These are phyloP conservation scores for Fusarium sp. DNA, from an alignment of 2,329 filamentous ascomycete species.

Conservation along the genomic window DNA sequence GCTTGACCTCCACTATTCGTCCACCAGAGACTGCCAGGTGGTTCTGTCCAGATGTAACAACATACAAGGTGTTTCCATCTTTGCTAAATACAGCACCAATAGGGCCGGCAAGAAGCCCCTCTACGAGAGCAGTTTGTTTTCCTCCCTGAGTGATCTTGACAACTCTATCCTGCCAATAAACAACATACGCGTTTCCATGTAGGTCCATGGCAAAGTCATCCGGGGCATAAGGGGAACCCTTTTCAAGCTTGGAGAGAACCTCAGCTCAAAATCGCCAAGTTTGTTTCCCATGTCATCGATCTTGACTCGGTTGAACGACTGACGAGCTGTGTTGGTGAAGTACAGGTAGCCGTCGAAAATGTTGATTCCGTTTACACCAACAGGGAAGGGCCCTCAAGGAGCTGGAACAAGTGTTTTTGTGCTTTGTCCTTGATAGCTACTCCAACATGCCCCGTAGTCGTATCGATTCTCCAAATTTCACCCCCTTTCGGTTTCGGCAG, in stretches of 20 bases:
- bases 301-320: neutral
- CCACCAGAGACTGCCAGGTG: neutral
- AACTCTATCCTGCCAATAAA: neutral
- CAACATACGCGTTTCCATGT: neutral
- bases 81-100: neutral
- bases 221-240: neutral
- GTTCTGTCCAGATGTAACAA: neutral
- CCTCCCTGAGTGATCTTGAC: neutral
- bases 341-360: neutral
- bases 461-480: neutral
- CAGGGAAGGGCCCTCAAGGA: neutral
- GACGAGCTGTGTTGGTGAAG: neutral
- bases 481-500: neutral
- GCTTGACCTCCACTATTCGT: neutral
- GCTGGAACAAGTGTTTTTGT: neutral
- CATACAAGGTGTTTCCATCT: neutral
- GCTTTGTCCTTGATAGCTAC: neutral
- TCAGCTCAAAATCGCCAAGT: neutral
- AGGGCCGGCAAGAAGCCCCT: neutral
- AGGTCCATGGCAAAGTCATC: neutral
- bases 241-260: neutral
- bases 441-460: neutral
- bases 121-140: neutral
- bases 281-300: neutral
- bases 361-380: conserved; percentile 1